Conservation (phyloP, 2,329 filamentous ascomycete genomes). For the Fusarium torulosum region DNA sequence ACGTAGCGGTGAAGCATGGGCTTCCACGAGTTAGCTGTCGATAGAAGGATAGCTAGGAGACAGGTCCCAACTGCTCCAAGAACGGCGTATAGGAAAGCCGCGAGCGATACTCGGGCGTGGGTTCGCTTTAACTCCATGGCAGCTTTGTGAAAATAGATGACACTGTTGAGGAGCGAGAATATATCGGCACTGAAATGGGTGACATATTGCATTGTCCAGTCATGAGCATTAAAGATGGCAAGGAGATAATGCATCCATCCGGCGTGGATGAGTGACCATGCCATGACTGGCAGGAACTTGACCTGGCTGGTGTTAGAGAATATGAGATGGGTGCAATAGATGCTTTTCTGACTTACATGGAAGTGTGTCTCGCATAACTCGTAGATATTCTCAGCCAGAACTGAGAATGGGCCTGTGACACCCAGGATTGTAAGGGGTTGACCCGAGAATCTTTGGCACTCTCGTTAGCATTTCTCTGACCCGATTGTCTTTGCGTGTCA, state of each 20-base stretch:
- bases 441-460: constrained; percentile 60
- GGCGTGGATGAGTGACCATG: constrained; percentile 74
- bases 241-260: constrained; percentile 75
- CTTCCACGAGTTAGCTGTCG: constrained; percentile 71
- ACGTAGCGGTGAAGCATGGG: constrained; percentile 72
- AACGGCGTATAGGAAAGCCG: constrained; percentile 73
- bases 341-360: constrained; percentile 54
- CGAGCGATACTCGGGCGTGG: constrained; percentile 67
- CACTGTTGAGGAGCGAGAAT: constrained; percentile 74
- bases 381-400: constrained; percentile 75
- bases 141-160: constrained; percentile 77
- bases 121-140: constrained; percentile 73
- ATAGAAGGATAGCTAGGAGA: constrained; percentile 70
- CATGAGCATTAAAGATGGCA: constrained; percentile 75
- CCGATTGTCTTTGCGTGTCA: background rate
- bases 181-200: constrained; percentile 76
- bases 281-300: constrained; percentile 75
- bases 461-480: constrained; percentile 1
- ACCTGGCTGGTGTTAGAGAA: constrained; percentile 51
- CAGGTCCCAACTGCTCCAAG: constrained; percentile 74
- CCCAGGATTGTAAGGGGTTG: constrained; percentile 75
- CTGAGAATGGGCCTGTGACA: constrained; percentile 75
- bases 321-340: background rate
- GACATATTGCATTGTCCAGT: constrained; percentile 78
- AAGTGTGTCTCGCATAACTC: constrained; percentile 67